Base-by-base conservation (phyloP, 2,329 filamentous ascomycete species). In the Talaromyces sp. region DNA sequence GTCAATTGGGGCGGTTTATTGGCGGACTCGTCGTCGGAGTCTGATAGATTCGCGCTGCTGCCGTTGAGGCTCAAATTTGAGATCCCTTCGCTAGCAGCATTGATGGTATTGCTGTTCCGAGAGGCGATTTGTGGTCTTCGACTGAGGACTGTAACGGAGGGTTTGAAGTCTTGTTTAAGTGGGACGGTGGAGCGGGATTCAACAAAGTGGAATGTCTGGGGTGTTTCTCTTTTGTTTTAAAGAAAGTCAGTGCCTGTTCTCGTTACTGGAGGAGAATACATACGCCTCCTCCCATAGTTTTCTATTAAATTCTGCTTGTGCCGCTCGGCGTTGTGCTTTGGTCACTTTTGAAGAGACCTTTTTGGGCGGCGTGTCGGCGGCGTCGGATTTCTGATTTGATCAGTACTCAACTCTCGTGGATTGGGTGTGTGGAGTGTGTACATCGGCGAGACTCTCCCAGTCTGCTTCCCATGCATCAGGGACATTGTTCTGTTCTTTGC, bases 401-500 rank as follows among this genome's bases (percentile, higher is more conserved):
- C n/a, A 56, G 52, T 39, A 22, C 11, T 14, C 4, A 22, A 16
- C 3, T 39, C 31, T 56, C 19, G 7, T 39, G 3, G 10, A 39
- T 1, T 31, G 14, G 22, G 11, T 8, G 7, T 56, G n/a, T 9
- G 10, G 14, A 66, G 45, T 49, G 71, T 73, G 65, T 81, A 88
- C 86, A 80, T 96, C 92, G 65, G 90, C 92, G 74, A 90, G 85
- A 6, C 82, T 80, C 75, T 94, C 91, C 93, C 93, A 98, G 73
- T 97, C 91, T 71, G 96, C 89, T 69, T 94, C 92, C 94, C 94
- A 97, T 22, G 92, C 93, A 76, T 93, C 87, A 43, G 90, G 89
- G 66, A 89, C 75, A 80, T 79, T 81, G 81, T 70, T 74, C 72
- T 82, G 83, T 83, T 75, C 79, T 81, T 70, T 69, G 66, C 71